Base-by-base conservation (phyloP, 192 early-diverging fungal genomes). In the Oehlia diaphana region DNA sequence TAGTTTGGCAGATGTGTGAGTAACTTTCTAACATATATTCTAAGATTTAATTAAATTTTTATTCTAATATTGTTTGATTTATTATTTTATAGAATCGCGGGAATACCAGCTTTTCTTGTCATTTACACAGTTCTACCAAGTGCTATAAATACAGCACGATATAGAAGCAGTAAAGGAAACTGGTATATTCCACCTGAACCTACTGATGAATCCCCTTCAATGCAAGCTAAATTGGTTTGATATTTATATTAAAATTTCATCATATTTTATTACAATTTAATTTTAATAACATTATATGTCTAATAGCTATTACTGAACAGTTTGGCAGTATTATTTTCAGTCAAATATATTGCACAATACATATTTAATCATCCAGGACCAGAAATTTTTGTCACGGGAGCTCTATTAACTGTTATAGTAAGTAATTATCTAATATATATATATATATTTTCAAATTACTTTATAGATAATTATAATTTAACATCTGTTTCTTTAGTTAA, bases 341-440 rank as follows among this genome's bases (percentile, higher is more conserved):
- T 79, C 19, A 79, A 79, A 62, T 79, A 79, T 71, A 71, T 79
- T n/a, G 77, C 77, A 42, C 68, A 79, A 63, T 79, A 79, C 44
- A 71, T 71, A 35, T 79, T 79, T 79, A 28, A 37, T 23, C 77
- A 79, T 62, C 49, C 77, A 39, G 21, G 9, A 39, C 47, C 67
- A 14, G 77, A 79, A 79, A 63, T 71, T 63, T 79, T 79, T 71
- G 77, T 79, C 2, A 68, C 77, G n/a, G 77, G 77, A 62, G n/a
- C 77, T 39, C 39, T 79, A 26, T 63, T 79, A 62, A 79, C 77
- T 42, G 77, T 79, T 16, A n/a, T 67, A 19, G 77, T 79, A 61
- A 79, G 53, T 68, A 23, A 37, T 9, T 62, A 4, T 31, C 31
- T 31, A 31, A 31, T 31, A 31, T 31, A 31, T 31, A 31, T 31